Evolutionary conservation across 1,139 yeast genomes (phyloP).

Genomic region (Candida sp.): DNA sequence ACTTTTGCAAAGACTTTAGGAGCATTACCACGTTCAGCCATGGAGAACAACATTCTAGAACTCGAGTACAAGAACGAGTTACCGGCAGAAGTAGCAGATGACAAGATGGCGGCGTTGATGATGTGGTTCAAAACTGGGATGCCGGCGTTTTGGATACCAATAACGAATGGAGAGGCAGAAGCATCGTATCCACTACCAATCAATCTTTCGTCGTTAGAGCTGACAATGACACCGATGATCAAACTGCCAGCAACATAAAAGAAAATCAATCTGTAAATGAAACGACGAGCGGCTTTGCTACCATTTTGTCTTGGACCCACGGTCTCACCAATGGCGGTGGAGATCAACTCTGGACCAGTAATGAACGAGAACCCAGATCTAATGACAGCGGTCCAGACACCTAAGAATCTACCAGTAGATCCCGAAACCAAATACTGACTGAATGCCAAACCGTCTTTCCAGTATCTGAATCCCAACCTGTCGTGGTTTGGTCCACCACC

Average conservation of each 20-base stretch:
- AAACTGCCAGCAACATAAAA: conserved; percentile 53
- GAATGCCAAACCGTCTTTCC: conserved; percentile 62
- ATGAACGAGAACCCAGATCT: conserved; percentile 46
- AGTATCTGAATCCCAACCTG: conserved; percentile 63
- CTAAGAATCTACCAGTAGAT: conserved; percentile 58
- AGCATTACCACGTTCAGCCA: conserved; percentile 66
- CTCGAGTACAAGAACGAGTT: conserved; percentile 70
- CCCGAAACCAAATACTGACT: conserved; percentile 48
- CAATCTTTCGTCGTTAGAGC: conserved; percentile 33
- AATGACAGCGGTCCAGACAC: conserved; percentile 44
- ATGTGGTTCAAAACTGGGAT: conserved; percentile 66
- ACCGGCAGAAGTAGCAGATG: conserved; percentile 74
- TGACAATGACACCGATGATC: conserved; percentile 50
- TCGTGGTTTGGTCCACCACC: conserved; percentile 65
- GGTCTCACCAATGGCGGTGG: conserved; percentile 47
- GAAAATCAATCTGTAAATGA: conserved; percentile 49
- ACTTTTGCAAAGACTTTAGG: conserved; percentile 60
- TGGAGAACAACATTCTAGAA: conserved; percentile 69
- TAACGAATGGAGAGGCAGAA: conserved; percentile 52
- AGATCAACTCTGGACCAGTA: conserved; percentile 41
- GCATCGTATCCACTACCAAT: conserved; percentile 41
- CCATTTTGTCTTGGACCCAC: conserved; percentile 46
- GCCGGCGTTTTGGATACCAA: conserved; percentile 61
- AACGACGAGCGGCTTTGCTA: conserved; percentile 51
- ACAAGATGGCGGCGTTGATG: conserved; percentile 68